phyloP scores from a whole-genome alignment of 2,329 filamentous ascomycete species.

The Aspergillus neoniger region DNA sequence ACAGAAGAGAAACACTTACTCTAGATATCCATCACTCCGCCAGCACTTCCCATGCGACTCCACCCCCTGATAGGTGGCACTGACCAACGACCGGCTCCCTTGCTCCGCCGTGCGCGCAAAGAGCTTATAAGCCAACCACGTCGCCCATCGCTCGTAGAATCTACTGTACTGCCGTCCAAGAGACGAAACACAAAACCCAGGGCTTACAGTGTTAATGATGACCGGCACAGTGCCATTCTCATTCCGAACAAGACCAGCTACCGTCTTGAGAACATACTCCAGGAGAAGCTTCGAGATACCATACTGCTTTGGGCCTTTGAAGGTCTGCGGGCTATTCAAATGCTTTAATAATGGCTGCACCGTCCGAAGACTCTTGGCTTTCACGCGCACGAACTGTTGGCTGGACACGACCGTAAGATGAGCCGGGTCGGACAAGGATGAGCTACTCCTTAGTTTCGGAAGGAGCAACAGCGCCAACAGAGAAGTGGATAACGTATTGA shows the following conservation, averaged over 20 bases:
- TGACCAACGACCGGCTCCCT: constrained; percentile 47
- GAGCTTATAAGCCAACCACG: constrained; percentile 39
- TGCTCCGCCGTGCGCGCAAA: constrained; percentile 48
- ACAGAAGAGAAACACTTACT: constrained; percentile 28
- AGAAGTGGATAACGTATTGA: constrained; percentile 60
- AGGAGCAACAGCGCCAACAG: constrained; percentile 57
- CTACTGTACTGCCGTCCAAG: constrained; percentile 44
- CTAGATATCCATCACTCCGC: constrained; percentile 43
- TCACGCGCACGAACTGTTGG: constrained; percentile 40
- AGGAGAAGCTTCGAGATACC: constrained; percentile 46
- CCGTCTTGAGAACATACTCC: constrained; percentile 44
- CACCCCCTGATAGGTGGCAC: constrained; percentile 43
- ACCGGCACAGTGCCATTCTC: constrained; percentile 41
- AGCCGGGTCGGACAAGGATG: constrained; percentile 32
- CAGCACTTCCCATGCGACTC: constrained; percentile 49
- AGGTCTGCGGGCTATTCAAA: constrained; percentile 34
- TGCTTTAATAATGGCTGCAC: constrained; percentile 36
- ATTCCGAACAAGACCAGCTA: constrained; percentile 34
- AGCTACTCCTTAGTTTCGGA: constrained; percentile 46
- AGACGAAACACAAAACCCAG: constrained; percentile 47
- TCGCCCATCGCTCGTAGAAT: constrained; percentile 36
- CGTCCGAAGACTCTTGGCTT: constrained; percentile 33
- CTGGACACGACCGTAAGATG: constrained; percentile 51
- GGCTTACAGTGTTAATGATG: constrained; percentile 49
- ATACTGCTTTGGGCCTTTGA: constrained; percentile 40